Base-by-base conservation (phyloP, 306 rosid genomes). In the Myrica gale region DNA sequence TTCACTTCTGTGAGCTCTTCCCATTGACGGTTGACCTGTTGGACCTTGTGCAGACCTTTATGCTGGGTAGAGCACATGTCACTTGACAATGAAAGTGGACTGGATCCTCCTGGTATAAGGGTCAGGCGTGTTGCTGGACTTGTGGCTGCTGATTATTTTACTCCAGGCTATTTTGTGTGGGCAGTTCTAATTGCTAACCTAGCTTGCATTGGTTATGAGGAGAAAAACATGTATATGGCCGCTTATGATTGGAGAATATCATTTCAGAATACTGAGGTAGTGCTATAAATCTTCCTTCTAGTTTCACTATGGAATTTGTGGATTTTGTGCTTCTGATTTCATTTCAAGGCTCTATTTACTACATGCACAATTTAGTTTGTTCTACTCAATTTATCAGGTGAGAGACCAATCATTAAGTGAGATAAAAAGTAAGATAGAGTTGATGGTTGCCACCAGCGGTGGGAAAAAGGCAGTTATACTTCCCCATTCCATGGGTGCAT, bases 51-150 rank as follows among this genome's bases (percentile, higher is more conserved):
- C 87, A 92, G 97, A 80, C 97, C 97, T 52, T 88, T 88, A 19
- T 92, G 97, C 83, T 92, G 97, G 96, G 89, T 55, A 67, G 96
- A 90, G 52, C 97, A 92, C 82, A 92, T 92, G 96, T 88, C 96
- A 52, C 81, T 92, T 72, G 93, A 92, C 85, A 92, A 92, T 48
- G 96, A 92, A 88, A 87, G 90, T 37, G 97, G 97, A 72, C 19
- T 92, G 51, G 97, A 92, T 85, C 97, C 97, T 62, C 80, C 88
- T 53, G 92, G 89, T 47, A 86, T 92, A 44, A 84, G 97, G 89
- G 87, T 92, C 41, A 81, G 97, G 84, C 79, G 93, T 54, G 97
- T 92, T 77, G 80, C 87, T 69, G 96, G 97, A 78, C 96, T 92
- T 72, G 97, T 92, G 68, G 97, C 97, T 76, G 97, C 97, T 43